phyloP scores from a whole-genome alignment of 345 rosid genomes.

The Rhodamnia rubescens region DNA sequence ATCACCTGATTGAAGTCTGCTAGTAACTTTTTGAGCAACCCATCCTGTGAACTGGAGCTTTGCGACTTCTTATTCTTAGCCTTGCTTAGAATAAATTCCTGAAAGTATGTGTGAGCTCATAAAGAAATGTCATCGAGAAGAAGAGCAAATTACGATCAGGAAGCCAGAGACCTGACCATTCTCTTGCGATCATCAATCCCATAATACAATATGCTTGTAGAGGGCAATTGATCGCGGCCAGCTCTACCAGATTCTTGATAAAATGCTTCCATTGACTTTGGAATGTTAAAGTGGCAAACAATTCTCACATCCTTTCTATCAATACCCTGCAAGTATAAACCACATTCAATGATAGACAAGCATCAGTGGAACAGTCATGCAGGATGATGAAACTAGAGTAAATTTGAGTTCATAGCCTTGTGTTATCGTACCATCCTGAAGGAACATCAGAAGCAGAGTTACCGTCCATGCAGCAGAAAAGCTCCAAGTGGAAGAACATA shows the following conservation, averaged over 20 bases:
- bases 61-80: conserved; percentile 50
- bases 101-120: conserved; percentile 12
- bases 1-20: conserved; percentile 65
- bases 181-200: conserved; percentile 81
- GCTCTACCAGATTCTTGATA: conserved; percentile 99
- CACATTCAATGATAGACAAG: conserved; percentile 3
- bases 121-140: neutral
- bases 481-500: conserved; percentile 38
- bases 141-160: neutral
- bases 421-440: conserved; percentile 71
- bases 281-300: conserved; percentile 87
- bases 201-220: conserved; percentile 78
- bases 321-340: conserved; percentile 52
- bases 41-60: conserved; percentile 34
- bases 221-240: conserved; percentile 88
- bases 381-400: neutral
- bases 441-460: conserved; percentile 26
- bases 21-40: conserved; percentile 37
- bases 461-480: conserved; percentile 17
- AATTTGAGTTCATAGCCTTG: neutral
- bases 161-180: conserved; percentile 44
- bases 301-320: conserved; percentile 91
- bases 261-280: conserved; percentile 96
- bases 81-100: conserved; percentile 79
- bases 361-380: neutral